A percentile compares a stretch with the other conserved stretches of the same genome.
These are phyloP conservation scores for Fusarium sp. DNA, from an alignment of 2,329 filamentous ascomycete genomes.

Conservation along the genomic window DNA sequence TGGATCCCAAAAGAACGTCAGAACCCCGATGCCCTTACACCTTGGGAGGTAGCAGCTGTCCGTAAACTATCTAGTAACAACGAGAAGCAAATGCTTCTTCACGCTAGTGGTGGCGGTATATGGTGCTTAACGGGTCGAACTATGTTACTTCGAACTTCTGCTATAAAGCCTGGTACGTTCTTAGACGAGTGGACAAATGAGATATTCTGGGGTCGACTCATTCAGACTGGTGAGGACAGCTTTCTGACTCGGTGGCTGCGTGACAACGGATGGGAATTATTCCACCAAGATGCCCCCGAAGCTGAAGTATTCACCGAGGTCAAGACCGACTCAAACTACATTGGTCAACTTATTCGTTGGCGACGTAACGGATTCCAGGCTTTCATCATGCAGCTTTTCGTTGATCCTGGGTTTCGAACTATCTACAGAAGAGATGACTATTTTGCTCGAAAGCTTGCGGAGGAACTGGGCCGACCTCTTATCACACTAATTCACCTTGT, in stretches of 20 bases:
- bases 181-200: neutral
- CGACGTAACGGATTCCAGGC: neutral
- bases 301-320: neutral
- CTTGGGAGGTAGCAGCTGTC: neutral
- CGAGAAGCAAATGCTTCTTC: neutral
- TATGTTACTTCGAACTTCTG: neutral
- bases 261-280: neutral
- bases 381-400: neutral
- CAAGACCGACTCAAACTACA: neutral
- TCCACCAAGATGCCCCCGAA: neutral
- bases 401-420: neutral
- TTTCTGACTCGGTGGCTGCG: neutral
- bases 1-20: neutral
- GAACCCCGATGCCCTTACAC: neutral
- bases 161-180: neutral
- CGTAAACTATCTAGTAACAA: neutral
- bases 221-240: too few species aligned
- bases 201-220: neutral
- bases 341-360: neutral
- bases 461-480: neutral
- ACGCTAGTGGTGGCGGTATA: neutral
- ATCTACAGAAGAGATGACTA: neutral
- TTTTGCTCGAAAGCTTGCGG: neutral
- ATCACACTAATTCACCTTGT: neutral
- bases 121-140: neutral